phyloP scores from a whole-genome alignment of 257 asterid genomes.

The Rehmannia glutinosa region DNA sequence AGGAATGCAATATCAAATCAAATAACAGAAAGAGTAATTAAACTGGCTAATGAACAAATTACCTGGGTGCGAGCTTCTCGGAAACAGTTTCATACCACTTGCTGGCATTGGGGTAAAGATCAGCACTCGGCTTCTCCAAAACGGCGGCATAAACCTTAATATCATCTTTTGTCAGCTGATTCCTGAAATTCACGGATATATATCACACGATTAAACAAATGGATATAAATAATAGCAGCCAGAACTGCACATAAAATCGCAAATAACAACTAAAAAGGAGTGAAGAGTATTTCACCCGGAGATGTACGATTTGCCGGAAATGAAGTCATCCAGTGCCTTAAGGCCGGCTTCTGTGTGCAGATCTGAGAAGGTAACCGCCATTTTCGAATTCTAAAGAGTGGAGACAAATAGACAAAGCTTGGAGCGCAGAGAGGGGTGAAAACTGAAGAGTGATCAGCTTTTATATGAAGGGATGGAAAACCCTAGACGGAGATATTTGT shows the following conservation, averaged over 20 bases:
- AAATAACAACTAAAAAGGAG: background rate
- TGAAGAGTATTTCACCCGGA: constrained; percentile 42
- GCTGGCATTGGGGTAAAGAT: constrained; percentile 66
- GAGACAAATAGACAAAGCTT: background rate
- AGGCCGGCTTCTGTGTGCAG: constrained; percentile 80
- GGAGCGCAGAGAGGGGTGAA: background rate
- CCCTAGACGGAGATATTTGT: constrained; percentile 34
- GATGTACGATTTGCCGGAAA: constrained; percentile 70
- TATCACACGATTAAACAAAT: background rate
- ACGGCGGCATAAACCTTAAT: constrained; percentile 67
- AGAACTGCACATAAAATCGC: background rate
- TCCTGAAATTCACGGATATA: constrained; percentile 33
- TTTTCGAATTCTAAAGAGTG: constrained; percentile 17
- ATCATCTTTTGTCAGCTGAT: constrained; percentile 65
- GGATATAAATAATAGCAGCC: background rate
- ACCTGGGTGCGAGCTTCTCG: constrained; percentile 64
- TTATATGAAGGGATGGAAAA: constrained; percentile 31
- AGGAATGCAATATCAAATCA: background rate
- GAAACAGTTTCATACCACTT: constrained; percentile 74
- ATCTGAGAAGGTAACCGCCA: constrained; percentile 82
- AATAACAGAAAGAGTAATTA: background rate
- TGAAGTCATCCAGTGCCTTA: constrained; percentile 58
- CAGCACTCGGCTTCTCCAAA: constrained; percentile 50
- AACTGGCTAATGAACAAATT: background rate
- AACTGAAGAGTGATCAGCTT: constrained; percentile 9